Base-by-base conservation (phyloP, 306 rosid species). In the Echinosophora koreensis region DNA sequence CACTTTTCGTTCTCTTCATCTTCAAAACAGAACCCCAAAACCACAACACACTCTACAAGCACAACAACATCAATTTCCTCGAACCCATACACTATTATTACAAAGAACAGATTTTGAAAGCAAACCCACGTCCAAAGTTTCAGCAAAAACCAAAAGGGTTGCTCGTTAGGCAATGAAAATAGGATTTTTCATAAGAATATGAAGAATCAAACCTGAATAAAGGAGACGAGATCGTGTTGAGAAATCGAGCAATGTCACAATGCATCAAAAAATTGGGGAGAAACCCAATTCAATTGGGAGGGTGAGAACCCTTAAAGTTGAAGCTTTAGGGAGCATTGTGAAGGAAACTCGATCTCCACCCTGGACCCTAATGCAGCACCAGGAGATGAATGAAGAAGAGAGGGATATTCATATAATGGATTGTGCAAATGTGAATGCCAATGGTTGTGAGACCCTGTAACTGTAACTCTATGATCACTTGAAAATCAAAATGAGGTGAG, bases 1-100 rank as follows among this genome's bases (percentile, higher is more conserved):
- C 98, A 55, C 69, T 66, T 80, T 93, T 93, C 6, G 68, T 82
- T 85, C 93, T 91, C 85, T 84, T 93, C 98, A 91, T 93, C 79
- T 42, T 74, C 7, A 73, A 57, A 17, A 61, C 68, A 75, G 60
- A 49, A 30, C 6, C 34, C 34, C 56, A 27, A 66, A 69, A 80
- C 41, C 16, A 72, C 37, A 38, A 74, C 46, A 60, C 70, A 80
- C 54, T 59, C 41, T 44, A 69, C 77, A 75, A 28, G 74, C 17
- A 69, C 63, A 69, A 69, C 63, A 66, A 65, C 67, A 70, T 83
- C 86, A 81, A 79, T 30, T 44, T 52, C 77, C 82, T 61, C 84
- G 71, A 17, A 57, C 84, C 81, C 84, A 75, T 44, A 28, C 35
- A 51, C 42, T 27, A 73, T 56, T 60, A 27, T 71, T 57, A 54